A percentile compares a stretch with the other conserved stretches of the same genome.
These are phyloP conservation scores for Psilocybe cubensis DNA, from an alignment of 768 basidiomycete genomes.

Conservation along the genomic window DNA sequence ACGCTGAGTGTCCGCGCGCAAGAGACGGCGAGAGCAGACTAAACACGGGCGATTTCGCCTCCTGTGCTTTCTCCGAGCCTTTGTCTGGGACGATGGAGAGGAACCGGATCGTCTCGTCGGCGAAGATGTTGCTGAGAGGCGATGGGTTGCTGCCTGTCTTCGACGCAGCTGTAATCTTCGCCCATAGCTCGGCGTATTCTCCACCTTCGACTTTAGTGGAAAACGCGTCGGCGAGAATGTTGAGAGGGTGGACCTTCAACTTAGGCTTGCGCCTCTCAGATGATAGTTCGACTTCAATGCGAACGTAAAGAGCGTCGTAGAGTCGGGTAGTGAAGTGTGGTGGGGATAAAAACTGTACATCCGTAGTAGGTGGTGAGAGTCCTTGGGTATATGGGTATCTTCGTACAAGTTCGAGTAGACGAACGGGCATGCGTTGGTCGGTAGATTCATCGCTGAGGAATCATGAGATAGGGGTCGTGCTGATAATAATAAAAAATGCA, in stretches of 20 bases:
- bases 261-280: slow-evolving; percentile 47
- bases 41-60: slow-evolving; percentile 35
- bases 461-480: slow-evolving; percentile 1
- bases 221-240: slow-evolving; percentile 67
- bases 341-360: slow-evolving; percentile 49
- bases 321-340: slow-evolving; percentile 71
- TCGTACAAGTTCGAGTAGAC: slow-evolving; percentile 70
- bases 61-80: slow-evolving; percentile 23
- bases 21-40: slow-evolving; percentile 26
- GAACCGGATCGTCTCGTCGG: slow-evolving; percentile 69
- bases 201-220: slow-evolving; percentile 37
- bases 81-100: slow-evolving; percentile 54
- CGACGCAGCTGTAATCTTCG: slow-evolving; percentile 48
- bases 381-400: slow-evolving; percentile 63
- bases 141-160: slow-evolving; percentile 34
- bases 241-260: slow-evolving; percentile 44
- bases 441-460: slow-evolving; percentile 59
- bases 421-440: slow-evolving; percentile 62
- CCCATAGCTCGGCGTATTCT: slow-evolving; percentile 54
- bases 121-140: slow-evolving; percentile 57
- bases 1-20: slow-evolving; percentile 35
- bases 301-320: slow-evolving; percentile 69
- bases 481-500: background rate
- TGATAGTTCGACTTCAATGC: slow-evolving; percentile 59
- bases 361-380: slow-evolving; percentile 35